Evolutionary conservation across 2,329 filamentous ascomycete species (phyloP).

Genomic region (Ophiognomonia clavigignenti-juglandacearum): DNA sequence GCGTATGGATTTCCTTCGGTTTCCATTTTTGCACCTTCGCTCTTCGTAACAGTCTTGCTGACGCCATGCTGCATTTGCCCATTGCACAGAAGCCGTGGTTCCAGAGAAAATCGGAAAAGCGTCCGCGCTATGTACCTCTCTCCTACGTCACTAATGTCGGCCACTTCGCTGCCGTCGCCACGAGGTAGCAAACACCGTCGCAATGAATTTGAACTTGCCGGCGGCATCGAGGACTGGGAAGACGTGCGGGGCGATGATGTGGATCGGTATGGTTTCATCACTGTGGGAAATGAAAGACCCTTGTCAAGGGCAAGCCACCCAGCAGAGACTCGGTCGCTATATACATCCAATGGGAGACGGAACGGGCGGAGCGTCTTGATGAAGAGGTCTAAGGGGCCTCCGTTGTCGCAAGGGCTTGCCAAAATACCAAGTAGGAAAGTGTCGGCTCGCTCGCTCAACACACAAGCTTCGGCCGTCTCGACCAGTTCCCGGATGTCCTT

Average conservation of each 20-base stretch:
- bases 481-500: constrained; percentile 47
- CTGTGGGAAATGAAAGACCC: constrained; percentile 31
- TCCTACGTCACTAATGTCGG: constrained; percentile 35
- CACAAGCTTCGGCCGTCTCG: constrained; percentile 49
- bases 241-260: constrained; percentile 57
- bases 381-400: constrained; percentile 32
- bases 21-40: background rate
- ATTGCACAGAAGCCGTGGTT: background rate
- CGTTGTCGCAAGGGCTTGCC: constrained; percentile 31
- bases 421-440: constrained; percentile 49
- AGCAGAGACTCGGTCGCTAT: constrained; percentile 26
- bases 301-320: constrained; percentile 31
- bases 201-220: constrained; percentile 45
- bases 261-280: constrained; percentile 67
- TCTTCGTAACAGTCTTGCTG: constrained; percentile 23
- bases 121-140: constrained; percentile 25
- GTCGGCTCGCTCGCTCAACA: constrained; percentile 55
- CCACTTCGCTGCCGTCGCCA: constrained; percentile 38
- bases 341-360: constrained; percentile 40
- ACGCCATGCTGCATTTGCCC: constrained; percentile 18
- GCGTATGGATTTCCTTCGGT: constrained; percentile 49
- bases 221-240: constrained; percentile 63
- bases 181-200: constrained; percentile 33
- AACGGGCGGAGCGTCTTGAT: constrained; percentile 42
- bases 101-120: constrained; percentile 18